Evolutionary conservation across 306 rosid species (phyloP), one percentile per base, ranked within the genome.

Genomic region (Begonia masoniana): DNA sequence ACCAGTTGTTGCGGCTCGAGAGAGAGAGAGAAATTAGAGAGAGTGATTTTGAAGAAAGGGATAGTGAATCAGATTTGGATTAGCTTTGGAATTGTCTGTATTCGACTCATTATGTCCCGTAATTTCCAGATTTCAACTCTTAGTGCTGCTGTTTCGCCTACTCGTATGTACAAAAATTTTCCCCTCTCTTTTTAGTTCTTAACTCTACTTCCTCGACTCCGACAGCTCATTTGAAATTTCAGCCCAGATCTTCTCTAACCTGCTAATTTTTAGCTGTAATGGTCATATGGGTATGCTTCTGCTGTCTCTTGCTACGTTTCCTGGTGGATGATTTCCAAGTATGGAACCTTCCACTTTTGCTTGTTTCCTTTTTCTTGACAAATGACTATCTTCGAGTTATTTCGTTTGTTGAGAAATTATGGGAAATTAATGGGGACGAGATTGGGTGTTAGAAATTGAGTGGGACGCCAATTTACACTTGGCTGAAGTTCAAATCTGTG

Each of bases 1-100:
- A 84, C 94, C 92, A 73, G 92, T 73, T 68, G 96, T 79, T 81
- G 87, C 76, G 82, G 85, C 73, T 70, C 67, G 8, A 10, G 60
- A 19, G 50, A 15, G 59, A 15, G 59, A 19, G 42, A 53, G 36
- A 7, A 2, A 31, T 15, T 17, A 51, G 12, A 48, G 13, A 31
- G 39, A 5, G 39, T 31, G 39, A 31, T 3, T 45, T 45, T 45
- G 15, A 24, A 47, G 55, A 59, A 47, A 60, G 26, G 45, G 46
- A 43, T 17, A 21, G 15, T n/a, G 12, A 47, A 13, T 15, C 13
- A n/a, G 43, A 43, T 52, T 53, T 62, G 46, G 54, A 21, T 47
- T 52, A 31, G 48, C 39, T 47, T 21, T 41, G 49, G 17, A 31
- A 19, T 59, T 54, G 35, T 31, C 60, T 54, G 45, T 54, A 16